These are phyloP conservation scores for Tuber magnatum DNA, from an alignment of 495 filamentous ascomycete genomes.

Conservation along the genomic window DNA sequence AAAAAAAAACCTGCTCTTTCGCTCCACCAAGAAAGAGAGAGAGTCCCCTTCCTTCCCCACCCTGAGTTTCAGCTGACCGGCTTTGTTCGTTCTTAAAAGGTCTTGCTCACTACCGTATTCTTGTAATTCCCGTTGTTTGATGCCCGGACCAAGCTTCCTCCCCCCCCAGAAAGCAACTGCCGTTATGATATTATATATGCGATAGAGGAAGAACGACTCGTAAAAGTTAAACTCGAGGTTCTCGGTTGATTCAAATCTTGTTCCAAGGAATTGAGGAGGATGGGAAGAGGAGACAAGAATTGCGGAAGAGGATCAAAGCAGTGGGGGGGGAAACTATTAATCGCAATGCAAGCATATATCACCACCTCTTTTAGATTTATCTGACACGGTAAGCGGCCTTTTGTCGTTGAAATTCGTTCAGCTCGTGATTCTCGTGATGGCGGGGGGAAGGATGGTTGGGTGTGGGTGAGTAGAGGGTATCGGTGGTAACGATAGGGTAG, in stretches of 20 bases:
- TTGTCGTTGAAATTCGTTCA: background rate
- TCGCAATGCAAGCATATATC: background rate
- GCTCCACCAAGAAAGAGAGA: background rate
- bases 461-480: background rate
- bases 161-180: background rate
- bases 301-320: background rate
- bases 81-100: background rate
- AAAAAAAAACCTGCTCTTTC: background rate
- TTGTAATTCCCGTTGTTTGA: background rate
- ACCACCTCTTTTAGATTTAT: background rate
- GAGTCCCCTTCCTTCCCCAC: background rate
- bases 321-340: background rate
- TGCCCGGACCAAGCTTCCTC: background rate
- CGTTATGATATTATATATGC: background rate
- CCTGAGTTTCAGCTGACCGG: background rate
- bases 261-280: background rate
- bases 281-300: background rate
- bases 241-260: background rate
- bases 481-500: background rate
- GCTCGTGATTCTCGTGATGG: constrained; percentile 2
- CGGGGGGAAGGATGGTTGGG: background rate
- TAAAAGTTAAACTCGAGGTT: background rate
- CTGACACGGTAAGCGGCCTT: background rate
- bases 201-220: background rate
- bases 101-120: background rate